Conservation (phyloP, 2,329 filamentous ascomycete genomes). For the Cladosporium sp. region DNA sequence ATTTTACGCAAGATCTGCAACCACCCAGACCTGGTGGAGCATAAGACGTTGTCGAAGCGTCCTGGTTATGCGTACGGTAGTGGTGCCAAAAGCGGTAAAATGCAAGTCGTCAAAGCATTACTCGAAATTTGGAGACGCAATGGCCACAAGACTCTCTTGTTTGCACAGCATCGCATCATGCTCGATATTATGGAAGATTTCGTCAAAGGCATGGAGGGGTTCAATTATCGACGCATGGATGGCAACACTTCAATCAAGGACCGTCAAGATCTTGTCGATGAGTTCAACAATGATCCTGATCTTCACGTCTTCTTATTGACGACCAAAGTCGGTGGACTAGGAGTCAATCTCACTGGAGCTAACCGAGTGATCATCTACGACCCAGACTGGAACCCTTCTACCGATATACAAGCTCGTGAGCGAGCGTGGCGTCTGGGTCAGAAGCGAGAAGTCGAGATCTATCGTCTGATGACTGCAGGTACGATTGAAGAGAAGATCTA, state of each 20-base stretch:
- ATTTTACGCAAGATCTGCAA: slow-evolving; percentile 95
- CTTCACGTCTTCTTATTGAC: slow-evolving; percentile 89
- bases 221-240: slow-evolving; percentile 87
- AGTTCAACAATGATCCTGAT: slow-evolving; percentile 77
- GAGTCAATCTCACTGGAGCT: slow-evolving; percentile 90
- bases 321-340: slow-evolving; percentile 90
- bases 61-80: slow-evolving; percentile 72
- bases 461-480: slow-evolving; percentile 94
- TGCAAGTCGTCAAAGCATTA: slow-evolving; percentile 87
- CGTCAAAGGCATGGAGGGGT: slow-evolving; percentile 60
- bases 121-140: slow-evolving; percentile 83
- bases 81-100: slow-evolving; percentile 80
- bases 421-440: slow-evolving; percentile 94
- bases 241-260: slow-evolving; percentile 83
- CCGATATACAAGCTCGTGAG: slow-evolving; percentile 90
- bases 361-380: slow-evolving; percentile 97
- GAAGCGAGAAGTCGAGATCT: slow-evolving; percentile 91
- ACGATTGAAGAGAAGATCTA: slow-evolving; percentile 99
- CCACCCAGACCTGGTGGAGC: slow-evolving; percentile 83
- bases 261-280: slow-evolving; percentile 85
- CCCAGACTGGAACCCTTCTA: slow-evolving; percentile 97
- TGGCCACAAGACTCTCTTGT: slow-evolving; percentile 91
- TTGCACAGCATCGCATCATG: slow-evolving; percentile 92
- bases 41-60: slow-evolving; percentile 55
- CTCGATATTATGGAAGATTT: slow-evolving; percentile 88